Evolutionary conservation across 225 moss, liverwort and hornwort genomes (phyloP), one percentile per base, ranked within the genome.

Genomic region (Physcomitrellopsis africana): DNA sequence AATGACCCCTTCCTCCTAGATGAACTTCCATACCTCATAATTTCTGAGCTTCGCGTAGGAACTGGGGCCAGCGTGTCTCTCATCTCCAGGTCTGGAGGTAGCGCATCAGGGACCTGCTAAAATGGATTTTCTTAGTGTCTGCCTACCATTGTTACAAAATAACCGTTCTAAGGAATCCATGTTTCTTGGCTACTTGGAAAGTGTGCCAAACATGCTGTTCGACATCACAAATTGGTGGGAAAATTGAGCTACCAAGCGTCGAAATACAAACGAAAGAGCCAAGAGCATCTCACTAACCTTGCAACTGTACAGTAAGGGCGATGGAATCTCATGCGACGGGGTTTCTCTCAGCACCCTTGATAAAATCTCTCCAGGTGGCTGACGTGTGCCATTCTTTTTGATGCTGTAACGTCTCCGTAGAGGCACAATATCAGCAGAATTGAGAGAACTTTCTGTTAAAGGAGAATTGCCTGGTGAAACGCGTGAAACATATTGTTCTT

Each of bases 341-440:
- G 78, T 79, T 74, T 79, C 84, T 37, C 76, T 76, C 62, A 80
- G 60, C 14, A 81, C 81, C 63, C 84, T 76, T 41, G 81, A 85
- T 64, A 81, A 37, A 74, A 76, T 78, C 69, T 81, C 80, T 47
- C 76, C 86, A 49, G 81, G 64, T 54, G 74, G 77, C 69, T 75
- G 78, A 62, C 67, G 67, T 60, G 74, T 77, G 11, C 75, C 84
- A 41, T 71, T 76, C 70, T 88, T 86, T 22, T 80, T 69, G 58
- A 81, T 75, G 19, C 87, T 89, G 46, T 87, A 95, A 79, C 82
- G 89, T 68, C 72, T 91, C 67, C 93, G 80, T 55, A 90, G 76
- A 19, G 95, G 88, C 53, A 89, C 78, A 51, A 86, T 67, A 42
- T 86, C 93, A 57, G 74, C 62, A 32, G 81, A 20, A 73, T 76